Evolutionary conservation across 352 stramenopile genomes (phyloP), one percentile per base, ranked within the genome.

Genomic region (Phytophthora litchii): DNA sequence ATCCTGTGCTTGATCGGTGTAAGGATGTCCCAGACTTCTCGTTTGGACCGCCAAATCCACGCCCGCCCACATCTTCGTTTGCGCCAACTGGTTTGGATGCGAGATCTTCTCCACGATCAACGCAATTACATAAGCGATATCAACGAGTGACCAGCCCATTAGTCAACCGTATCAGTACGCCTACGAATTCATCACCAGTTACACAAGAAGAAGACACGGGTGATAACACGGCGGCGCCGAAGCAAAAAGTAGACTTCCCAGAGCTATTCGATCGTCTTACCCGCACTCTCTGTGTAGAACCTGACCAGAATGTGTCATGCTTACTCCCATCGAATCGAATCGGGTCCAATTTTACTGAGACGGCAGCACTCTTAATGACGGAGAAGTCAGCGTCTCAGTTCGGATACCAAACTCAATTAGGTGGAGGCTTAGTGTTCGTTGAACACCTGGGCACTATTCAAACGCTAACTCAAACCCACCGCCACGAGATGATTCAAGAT

Each of bases 271-370:
- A 94, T 53, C 34, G 58, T 0, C 67, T 92, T 2, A 81, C 72
- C 27, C 80, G 81, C 13, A 94, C 85, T 0, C 67, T 88, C 8
- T 91, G 80, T 40, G 83, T 92, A 3, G 85, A 94, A 42, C 78
- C 78, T 25, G 80, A 89, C 48, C 64, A 83, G 17, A 87, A 83
- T 37, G 14, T 82, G 20, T 61, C 78, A 3, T 77, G 74, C 7
- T 62, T 92, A 19, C 49, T 74, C 16, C 82, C 85, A 1, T 90
- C 80, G 17, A 91, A 94, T 37, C 79, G 85, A 5, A 92, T 94
- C 27, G 85, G 74, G 4, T 72, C 80, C 0, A 94, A 94, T 34
- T 92, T 83, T 31, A 85, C 75, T 0, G 61, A 70, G 12, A 55
- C 80, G 0, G 80, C 84, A 7, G 60, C 57, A 5, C 35, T 62